Percentiles rank a stretch among this genome's conserved stretches.
phyloP scores from a whole-genome alignment of 352 stramenopile species.

The Pythium rhizo-oryzae region DNA sequence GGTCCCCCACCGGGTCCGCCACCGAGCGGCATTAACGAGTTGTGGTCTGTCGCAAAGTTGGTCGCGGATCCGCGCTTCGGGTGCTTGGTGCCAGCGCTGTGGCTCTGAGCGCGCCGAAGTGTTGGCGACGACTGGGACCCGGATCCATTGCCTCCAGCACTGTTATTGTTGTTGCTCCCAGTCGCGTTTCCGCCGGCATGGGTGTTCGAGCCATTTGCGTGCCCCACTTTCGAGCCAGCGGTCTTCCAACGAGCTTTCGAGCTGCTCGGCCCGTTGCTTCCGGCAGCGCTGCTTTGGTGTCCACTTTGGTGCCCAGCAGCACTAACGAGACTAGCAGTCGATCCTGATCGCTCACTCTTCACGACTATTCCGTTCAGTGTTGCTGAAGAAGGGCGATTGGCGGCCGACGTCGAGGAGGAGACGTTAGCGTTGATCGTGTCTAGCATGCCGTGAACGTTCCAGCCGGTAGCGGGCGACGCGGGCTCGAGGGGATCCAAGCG shows the following conservation, averaged over 20 bases:
- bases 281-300: not conserved
- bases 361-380: not conserved
- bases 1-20: not conserved
- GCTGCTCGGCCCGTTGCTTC: not conserved
- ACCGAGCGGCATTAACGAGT: not conserved
- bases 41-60: conserved; percentile 4
- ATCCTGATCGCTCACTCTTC: conserved; percentile 10
- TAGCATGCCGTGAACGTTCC: conserved; percentile 16
- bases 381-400: conserved; percentile 2
- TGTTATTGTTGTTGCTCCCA: conserved; percentile 7
- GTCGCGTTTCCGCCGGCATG: not conserved
- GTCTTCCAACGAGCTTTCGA: conserved; percentile 25
- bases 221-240: conserved; percentile 3
- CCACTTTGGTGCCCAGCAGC: not conserved
- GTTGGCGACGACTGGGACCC: not conserved
- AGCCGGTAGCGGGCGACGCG: not conserved
- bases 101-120: conserved; percentile 11
- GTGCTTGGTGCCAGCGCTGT: conserved; percentile 12
- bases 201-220: not conserved
- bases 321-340: not conserved
- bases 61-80: conserved; percentile 5
- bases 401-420: not conserved
- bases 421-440: conserved; percentile 1
- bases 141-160: too few species aligned
- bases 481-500: conserved; percentile 31